Conservation (phyloP, 257 asterid species). For the Knoxia roxburghii region DNA sequence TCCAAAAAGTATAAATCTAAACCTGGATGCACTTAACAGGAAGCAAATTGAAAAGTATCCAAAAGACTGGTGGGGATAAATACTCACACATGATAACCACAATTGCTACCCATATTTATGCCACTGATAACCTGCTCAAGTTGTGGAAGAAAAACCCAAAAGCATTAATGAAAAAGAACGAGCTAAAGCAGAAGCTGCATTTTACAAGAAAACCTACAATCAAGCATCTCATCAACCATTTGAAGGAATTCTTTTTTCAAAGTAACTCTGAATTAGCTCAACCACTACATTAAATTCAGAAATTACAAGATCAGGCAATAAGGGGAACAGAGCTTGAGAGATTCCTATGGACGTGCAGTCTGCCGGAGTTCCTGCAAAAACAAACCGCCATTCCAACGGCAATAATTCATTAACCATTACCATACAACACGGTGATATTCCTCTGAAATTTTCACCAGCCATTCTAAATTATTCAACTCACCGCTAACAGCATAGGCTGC, state of each 20-base stretch:
- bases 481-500: slow-evolving; percentile 81
- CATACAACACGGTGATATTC: neutral
- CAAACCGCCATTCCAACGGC: neutral
- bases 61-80: slow-evolving; percentile 15
- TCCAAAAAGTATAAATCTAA: neutral
- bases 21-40: neutral
- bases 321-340: slow-evolving; percentile 62
- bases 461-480: slow-evolving; percentile 27
- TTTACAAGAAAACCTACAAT: neutral
- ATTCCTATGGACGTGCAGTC: slow-evolving; percentile 84
- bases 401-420: neutral
- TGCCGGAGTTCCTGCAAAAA: slow-evolving; percentile 69
- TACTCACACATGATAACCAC: slow-evolving; percentile 77
- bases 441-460: neutral
- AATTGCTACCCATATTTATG: slow-evolving; percentile 86
- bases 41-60: neutral
- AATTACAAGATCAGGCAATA: slow-evolving; percentile 74
- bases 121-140: slow-evolving; percentile 83
- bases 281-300: neutral
- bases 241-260: neutral
- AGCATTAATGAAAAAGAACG: no score
- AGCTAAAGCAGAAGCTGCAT: neutral
- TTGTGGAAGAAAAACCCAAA: no score
- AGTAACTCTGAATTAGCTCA: no score
- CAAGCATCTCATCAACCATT: neutral